Base-by-base conservation (phyloP, 345 rosid species). In the Rhodamnia argentea region DNA sequence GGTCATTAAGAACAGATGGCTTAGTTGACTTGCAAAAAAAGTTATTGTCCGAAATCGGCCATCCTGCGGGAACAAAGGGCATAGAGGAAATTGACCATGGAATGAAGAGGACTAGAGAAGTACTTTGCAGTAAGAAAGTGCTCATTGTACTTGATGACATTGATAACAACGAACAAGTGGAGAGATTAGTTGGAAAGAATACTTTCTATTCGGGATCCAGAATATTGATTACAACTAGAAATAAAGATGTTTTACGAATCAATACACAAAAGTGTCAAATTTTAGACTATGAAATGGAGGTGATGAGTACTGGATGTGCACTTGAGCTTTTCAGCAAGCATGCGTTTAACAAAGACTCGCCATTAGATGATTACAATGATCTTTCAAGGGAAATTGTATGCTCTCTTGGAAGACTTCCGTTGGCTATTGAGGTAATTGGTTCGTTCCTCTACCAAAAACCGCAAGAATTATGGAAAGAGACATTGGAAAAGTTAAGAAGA, bases 351-450 rank as follows among this genome's bases (percentile, higher is more conserved):
- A 18, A 0, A 75, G 12, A 23, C 16, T 23, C 1, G n/a, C 87
- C 87, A 40, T 40, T 18, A 15, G 2, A 55, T 26, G 37, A n/a
- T 11, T 52, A 56, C 54, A 7, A 1, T 1, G 0, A 27, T 54
- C 58, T 56, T n/a, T 54, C 64, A 10, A 20, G 0, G 11, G 0
- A 10, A 0, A 29, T 78, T 0, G 44, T 85, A 0, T 0, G 0
- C 15, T 26, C 70, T 9, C 15, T 29, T 0, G 40, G 84, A 23
- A 51, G 54, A 26, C 83, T 85, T 44, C 87, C 87, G 1, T 44
- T 85, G 55, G 86, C 83, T 5, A 85, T 78, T 64, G 85, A 57
- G 14, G 59, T 55, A 0, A n/a, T 85, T 16, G 87, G 87, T 55
- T 85, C 84, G 0, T 55, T 0, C 2, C 87, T 85, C 20, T 3